These are phyloP conservation scores for Pezicula carpinea DNA, from an alignment of 2,329 filamentous ascomycete species.

Conservation along the genomic window DNA sequence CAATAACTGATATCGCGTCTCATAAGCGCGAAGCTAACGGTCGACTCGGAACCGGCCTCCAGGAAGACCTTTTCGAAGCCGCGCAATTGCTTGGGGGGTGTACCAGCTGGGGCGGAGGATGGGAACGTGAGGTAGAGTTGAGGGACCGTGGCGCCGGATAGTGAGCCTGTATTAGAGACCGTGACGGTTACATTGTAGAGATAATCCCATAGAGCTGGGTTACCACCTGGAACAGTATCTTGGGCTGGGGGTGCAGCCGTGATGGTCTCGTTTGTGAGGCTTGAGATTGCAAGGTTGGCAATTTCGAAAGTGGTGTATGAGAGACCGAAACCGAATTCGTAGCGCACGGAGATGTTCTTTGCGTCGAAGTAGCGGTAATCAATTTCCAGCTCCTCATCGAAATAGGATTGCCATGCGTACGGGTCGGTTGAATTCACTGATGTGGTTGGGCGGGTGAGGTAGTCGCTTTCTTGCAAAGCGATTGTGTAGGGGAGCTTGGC, in stretches of 20 bases:
- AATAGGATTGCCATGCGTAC: conserved; percentile 44
- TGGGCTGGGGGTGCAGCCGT: conserved; percentile 1
- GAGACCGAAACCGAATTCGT: conserved; percentile 43
- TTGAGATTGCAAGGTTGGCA: conserved; percentile 42
- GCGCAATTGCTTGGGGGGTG: conserved; percentile 48
- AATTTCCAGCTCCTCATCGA: conserved; percentile 42
- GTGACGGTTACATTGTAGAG: conserved; percentile 49
- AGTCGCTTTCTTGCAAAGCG: conserved; percentile 47
- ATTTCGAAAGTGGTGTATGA: conserved; percentile 56
- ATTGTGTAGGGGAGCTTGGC: conserved; percentile 83
- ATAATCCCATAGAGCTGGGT: conserved; percentile 14
- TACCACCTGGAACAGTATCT: conserved; percentile 12
- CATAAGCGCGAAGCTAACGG: conserved; percentile 47
- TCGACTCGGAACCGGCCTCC: conserved; percentile 39
- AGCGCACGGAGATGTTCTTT: conserved; percentile 30
- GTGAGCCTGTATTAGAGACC: conserved; percentile 58
- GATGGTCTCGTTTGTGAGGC: neutral
- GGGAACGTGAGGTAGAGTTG: conserved; percentile 50
- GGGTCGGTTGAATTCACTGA: conserved; percentile 27
- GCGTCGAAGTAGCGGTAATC: conserved; percentile 49
- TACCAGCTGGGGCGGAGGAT: conserved; percentile 20
- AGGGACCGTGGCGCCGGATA: conserved; percentile 58
- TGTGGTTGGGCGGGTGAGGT: conserved; percentile 42
- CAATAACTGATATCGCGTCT: conserved; percentile 61
- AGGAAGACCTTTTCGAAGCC: conserved; percentile 58